These are phyloP conservation scores for Xylaria polymorpha DNA, from an alignment of 2,329 filamentous ascomycete genomes.

Conservation along the genomic window DNA sequence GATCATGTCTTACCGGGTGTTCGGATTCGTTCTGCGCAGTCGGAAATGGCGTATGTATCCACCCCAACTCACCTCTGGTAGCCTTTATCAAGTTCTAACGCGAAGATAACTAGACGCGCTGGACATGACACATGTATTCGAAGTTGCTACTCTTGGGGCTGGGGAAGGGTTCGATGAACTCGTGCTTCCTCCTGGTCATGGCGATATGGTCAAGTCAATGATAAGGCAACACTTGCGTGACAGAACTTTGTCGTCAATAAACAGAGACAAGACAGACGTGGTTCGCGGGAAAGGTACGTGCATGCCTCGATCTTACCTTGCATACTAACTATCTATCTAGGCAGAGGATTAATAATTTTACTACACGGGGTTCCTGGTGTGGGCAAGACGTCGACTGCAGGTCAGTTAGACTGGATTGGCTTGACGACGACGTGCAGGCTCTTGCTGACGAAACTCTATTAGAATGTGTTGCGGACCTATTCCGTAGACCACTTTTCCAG, in stretches of 20 bases:
- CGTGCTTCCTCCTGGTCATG: slow-evolving; percentile 45
- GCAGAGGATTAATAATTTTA: slow-evolving; percentile 33
- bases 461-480: slow-evolving; percentile 40
- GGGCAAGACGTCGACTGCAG: slow-evolving; percentile 40
- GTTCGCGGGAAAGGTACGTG: slow-evolving; percentile 50
- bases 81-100: not conserved
- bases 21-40: slow-evolving; percentile 50
- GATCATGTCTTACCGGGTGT: slow-evolving; percentile 52
- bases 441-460: not conserved
- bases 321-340: not conserved
- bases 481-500: slow-evolving; percentile 38
- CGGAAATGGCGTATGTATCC: slow-evolving; percentile 50
- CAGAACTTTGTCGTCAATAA: slow-evolving; percentile 32
- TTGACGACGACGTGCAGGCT: not conserved
- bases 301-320: not conserved
- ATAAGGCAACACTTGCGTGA: slow-evolving; percentile 50
- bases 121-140: slow-evolving; percentile 34
- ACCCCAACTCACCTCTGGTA: not conserved
- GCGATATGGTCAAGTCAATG: slow-evolving; percentile 47
- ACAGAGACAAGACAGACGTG: slow-evolving; percentile 46
- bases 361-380: slow-evolving; percentile 41
- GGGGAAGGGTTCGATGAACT: slow-evolving; percentile 46
- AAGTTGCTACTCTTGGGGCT: slow-evolving; percentile 4
- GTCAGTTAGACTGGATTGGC: slow-evolving; percentile 9
- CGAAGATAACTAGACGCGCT: slow-evolving; percentile 29